Percentiles rank a stretch among this genome's conserved stretches.
Conservation (phyloP, 2,329 filamentous ascomycete species). For the Xylariaceae sp. region DNA sequence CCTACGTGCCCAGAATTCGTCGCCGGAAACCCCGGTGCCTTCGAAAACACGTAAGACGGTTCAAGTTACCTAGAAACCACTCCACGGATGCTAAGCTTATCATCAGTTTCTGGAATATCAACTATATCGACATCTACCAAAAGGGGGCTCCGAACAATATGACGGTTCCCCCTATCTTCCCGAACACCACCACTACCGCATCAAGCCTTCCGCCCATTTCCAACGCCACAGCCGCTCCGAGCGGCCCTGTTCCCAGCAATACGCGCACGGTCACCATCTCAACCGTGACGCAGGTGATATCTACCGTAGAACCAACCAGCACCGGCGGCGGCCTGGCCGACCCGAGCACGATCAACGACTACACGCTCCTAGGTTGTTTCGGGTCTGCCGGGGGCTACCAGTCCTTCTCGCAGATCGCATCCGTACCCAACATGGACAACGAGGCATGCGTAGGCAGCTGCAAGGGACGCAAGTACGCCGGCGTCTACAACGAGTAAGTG, state of each 20-base stretch:
- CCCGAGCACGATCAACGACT: slow-evolving; percentile 23
- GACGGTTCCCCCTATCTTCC: slow-evolving; percentile 10
- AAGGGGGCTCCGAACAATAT: slow-evolving; percentile 11
- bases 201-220: slow-evolving; percentile 2
- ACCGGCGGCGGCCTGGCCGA: slow-evolving; percentile 17
- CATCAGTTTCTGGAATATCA: slow-evolving; percentile 54
- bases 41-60: slow-evolving; percentile 41
- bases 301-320: slow-evolving; percentile 26
- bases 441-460: slow-evolving; percentile 45
- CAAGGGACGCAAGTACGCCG: slow-evolving; percentile 41
- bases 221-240: slow-evolving; percentile 7
- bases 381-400: slow-evolving; percentile 41
- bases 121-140: slow-evolving; percentile 54
- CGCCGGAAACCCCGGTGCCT: slow-evolving; percentile 47
- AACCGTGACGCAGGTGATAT: slow-evolving; percentile 14
- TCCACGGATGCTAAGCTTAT: not conserved
- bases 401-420: slow-evolving; percentile 38
- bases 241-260: slow-evolving; percentile 15
- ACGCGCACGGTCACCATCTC: slow-evolving; percentile 35
- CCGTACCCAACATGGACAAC: slow-evolving; percentile 43
- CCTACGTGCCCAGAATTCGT: slow-evolving; percentile 52
- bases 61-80: not conserved
- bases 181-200: slow-evolving; percentile 10
- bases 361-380: slow-evolving; percentile 43
- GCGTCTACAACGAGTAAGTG: slow-evolving; percentile 40